A percentile compares a stretch with the other conserved stretches of the same genome.
Evolutionary conservation across 768 basidiomycete genomes (phyloP).

Genomic region (Tremella fuciformis): DNA sequence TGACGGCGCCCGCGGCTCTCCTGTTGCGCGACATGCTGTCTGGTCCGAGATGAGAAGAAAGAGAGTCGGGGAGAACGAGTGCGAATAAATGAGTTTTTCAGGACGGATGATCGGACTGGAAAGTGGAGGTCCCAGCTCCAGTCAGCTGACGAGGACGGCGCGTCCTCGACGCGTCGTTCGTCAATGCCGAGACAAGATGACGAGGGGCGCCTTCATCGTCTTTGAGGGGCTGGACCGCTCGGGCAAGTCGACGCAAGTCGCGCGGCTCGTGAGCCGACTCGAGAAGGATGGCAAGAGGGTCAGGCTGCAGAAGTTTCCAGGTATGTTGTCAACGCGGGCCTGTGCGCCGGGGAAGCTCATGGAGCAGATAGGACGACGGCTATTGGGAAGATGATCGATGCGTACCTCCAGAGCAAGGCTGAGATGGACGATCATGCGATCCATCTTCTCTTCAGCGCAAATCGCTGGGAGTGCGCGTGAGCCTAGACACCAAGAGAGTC

Average conservation of each 20-base stretch:
- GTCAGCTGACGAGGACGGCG: background rate
- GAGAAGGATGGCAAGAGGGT: constrained; percentile 56
- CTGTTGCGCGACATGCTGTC: constrained; percentile 30
- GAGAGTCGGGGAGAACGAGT: background rate
- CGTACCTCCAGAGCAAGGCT: constrained; percentile 75
- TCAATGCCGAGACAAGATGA: constrained; percentile 3
- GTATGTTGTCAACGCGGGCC: constrained; percentile 54
- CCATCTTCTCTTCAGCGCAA: constrained; percentile 92
- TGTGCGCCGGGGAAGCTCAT: background rate
- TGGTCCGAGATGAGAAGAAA: background rate
- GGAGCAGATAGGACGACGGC: constrained; percentile 80
- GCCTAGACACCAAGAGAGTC: constrained; percentile 22
- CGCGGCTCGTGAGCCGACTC: constrained; percentile 61
- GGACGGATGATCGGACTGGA: constrained; percentile 9
- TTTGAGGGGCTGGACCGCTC: constrained; percentile 94
- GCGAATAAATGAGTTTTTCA: background rate
- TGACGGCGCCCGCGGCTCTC: constrained; percentile 29
- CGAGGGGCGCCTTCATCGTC: constrained; percentile 74
- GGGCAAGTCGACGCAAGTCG: constrained; percentile 87
- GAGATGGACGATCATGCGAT: constrained; percentile 89
- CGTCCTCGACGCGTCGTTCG: background rate
- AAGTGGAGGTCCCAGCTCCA: constrained; percentile 13
- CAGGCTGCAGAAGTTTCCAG: constrained; percentile 80
- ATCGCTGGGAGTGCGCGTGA: constrained; percentile 92
- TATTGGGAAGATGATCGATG: constrained; percentile 89